Conservation (phyloP, 352 stramenopile species). For the Phytophthora litchii region DNA sequence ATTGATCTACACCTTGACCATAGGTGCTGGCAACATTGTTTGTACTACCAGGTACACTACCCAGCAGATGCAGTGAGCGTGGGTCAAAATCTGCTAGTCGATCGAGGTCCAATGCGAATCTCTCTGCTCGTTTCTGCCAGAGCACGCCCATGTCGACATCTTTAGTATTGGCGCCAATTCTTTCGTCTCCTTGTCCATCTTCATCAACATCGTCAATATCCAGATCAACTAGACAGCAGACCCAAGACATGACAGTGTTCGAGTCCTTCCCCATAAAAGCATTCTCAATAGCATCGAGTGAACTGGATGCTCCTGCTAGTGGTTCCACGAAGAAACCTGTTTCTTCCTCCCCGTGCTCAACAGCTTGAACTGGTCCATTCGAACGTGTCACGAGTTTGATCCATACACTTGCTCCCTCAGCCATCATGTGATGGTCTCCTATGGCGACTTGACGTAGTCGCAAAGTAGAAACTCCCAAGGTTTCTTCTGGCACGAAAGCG, state of each 20-base stretch:
- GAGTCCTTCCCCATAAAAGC: constrained; percentile 19
- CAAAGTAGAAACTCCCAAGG: constrained; percentile 23
- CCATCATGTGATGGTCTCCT: constrained; percentile 60
- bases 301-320: constrained; percentile 28
- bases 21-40: constrained; percentile 16
- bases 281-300: constrained; percentile 29
- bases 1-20: constrained; percentile 30
- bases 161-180: constrained; percentile 10
- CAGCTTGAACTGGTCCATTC: constrained; percentile 11
- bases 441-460: constrained; percentile 50
- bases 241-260: constrained; percentile 10
- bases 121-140: constrained; percentile 30
- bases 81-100: constrained; percentile 31
- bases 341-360: constrained; percentile 20
- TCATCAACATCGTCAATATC: constrained; percentile 62
- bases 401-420: constrained; percentile 74
- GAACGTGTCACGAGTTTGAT: constrained; percentile 34
- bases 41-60: constrained; percentile 12
- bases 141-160: constrained; percentile 22
- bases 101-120: constrained; percentile 24
- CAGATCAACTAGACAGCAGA: constrained; percentile 51
- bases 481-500: constrained; percentile 60
- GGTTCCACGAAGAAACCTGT: constrained; percentile 34
- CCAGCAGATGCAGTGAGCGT: constrained; percentile 16
- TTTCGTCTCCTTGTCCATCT: neutral